Evolutionary conservation across 2,329 filamentous ascomycete species (phyloP).

Genomic region (Penicillium sumatraense): DNA sequence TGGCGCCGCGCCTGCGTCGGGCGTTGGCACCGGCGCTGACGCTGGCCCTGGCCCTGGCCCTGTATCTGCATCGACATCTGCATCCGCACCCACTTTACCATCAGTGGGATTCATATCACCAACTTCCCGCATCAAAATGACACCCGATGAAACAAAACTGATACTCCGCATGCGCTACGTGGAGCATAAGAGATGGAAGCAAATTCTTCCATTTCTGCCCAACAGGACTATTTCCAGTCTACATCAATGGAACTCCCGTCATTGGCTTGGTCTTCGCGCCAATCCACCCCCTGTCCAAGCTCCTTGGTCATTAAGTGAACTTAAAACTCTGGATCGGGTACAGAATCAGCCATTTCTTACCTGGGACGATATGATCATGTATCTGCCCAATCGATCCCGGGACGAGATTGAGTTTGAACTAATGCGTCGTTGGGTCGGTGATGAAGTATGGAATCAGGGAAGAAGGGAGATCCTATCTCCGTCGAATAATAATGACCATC

Average conservation of each 20-base stretch:
- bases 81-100: neutral
- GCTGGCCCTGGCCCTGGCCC: neutral
- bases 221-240: conserved; percentile 24
- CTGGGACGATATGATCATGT: conserved; percentile 34
- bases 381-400: conserved; percentile 34
- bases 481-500: neutral
- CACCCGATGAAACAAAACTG: conserved; percentile 38
- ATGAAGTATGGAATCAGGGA: conserved; percentile 20
- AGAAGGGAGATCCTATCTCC: neutral
- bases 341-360: conserved; percentile 33
- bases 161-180: conserved; percentile 37
- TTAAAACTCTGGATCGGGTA: conserved; percentile 29
- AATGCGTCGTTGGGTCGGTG: conserved; percentile 36
- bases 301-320: conserved; percentile 36
- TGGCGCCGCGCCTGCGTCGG: neutral
- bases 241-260: conserved; percentile 30
- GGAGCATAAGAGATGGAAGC: conserved; percentile 32
- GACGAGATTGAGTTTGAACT: conserved; percentile 41
- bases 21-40: neutral
- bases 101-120: neutral
- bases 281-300: conserved; percentile 31
- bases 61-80: neutral
- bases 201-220: conserved; percentile 36
- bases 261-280: conserved; percentile 34
- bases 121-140: conserved; percentile 15